These are phyloP conservation scores for Limonomyces culmigenus DNA, from an alignment of 1,284 basidiomycete species.

Conservation along the genomic window DNA sequence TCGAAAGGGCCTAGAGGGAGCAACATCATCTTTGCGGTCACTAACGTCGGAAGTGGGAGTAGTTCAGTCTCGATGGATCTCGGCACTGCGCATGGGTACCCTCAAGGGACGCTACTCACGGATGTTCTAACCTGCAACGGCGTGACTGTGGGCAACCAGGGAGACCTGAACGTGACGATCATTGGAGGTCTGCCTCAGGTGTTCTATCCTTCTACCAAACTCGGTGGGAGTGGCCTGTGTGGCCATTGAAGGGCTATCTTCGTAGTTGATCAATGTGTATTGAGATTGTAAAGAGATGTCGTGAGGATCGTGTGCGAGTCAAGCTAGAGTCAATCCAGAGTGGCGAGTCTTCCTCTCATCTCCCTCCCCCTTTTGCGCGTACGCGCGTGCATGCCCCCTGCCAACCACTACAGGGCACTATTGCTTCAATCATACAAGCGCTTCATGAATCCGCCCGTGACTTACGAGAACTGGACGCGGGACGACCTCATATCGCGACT, in stretches of 20 bases:
- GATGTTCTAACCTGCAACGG: not conserved
- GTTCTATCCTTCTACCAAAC: too few species aligned
- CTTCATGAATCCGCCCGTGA: slow-evolving; percentile 4
- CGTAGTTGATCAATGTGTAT: too few species aligned
- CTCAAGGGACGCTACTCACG: not conserved
- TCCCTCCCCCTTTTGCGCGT: not conserved
- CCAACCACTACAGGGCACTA: not conserved
- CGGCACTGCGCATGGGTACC: not conserved
- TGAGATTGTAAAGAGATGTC: too few species aligned
- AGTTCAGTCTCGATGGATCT: not conserved
- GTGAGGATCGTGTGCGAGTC: too few species aligned
- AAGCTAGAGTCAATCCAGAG: too few species aligned
- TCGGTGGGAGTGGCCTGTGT: too few species aligned
- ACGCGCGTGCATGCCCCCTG: slow-evolving; percentile 1
- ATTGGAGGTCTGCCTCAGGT: not conserved
- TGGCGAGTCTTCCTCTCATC: too few species aligned
- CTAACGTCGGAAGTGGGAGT: slow-evolving; percentile 37
- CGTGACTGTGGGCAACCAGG: not conserved
- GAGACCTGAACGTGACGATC: not conserved
- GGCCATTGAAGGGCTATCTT: too few species aligned
- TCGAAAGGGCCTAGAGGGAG: slow-evolving; percentile 48
- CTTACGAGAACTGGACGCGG: slow-evolving; percentile 42
- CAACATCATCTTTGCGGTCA: slow-evolving; percentile 48
- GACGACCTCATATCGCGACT: slow-evolving; percentile 54
- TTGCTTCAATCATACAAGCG: not conserved